Evolutionary conservation across 2,329 filamentous ascomycete species (phyloP).

Genomic region (Colletotrichum spinosum): DNA sequence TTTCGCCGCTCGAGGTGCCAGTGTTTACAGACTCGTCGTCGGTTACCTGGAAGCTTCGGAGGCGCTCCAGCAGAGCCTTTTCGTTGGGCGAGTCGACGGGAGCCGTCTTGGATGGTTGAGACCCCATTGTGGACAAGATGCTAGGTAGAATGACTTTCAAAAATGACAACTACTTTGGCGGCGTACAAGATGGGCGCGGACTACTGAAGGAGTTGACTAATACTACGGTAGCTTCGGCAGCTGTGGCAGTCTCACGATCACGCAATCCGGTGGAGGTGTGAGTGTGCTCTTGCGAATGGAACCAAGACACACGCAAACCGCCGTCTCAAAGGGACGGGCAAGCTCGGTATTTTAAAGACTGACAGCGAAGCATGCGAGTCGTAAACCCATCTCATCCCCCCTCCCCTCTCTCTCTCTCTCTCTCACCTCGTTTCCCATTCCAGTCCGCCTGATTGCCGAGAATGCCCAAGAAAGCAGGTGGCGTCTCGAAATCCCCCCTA

Average conservation of each 20-base stretch:
- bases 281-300: neutral
- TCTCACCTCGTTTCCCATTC: neutral
- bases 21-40: constrained; percentile 66
- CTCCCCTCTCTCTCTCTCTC: neutral
- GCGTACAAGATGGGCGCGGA: neutral
- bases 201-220: neutral
- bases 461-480: constrained; percentile 14
- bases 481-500: neutral
- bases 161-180: neutral
- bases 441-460: constrained; percentile 26
- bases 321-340: neutral
- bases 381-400: constrained; percentile 11
- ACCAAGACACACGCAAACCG: neutral
- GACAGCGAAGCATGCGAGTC: constrained; percentile 10
- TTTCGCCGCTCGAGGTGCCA: constrained; percentile 56
- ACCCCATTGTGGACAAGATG: constrained; percentile 53
- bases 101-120: constrained; percentile 54
- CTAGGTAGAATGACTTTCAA: neutral
- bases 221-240: neutral
- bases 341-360: constrained; percentile 25
- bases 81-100: constrained; percentile 47
- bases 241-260: constrained; percentile 7
- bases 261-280: constrained; percentile 6
- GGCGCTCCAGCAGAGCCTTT: constrained; percentile 57
- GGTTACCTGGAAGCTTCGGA: constrained; percentile 58